These are phyloP conservation scores for Begonia masoniana DNA, from an alignment of 306 rosid genomes.

Conservation along the genomic window DNA sequence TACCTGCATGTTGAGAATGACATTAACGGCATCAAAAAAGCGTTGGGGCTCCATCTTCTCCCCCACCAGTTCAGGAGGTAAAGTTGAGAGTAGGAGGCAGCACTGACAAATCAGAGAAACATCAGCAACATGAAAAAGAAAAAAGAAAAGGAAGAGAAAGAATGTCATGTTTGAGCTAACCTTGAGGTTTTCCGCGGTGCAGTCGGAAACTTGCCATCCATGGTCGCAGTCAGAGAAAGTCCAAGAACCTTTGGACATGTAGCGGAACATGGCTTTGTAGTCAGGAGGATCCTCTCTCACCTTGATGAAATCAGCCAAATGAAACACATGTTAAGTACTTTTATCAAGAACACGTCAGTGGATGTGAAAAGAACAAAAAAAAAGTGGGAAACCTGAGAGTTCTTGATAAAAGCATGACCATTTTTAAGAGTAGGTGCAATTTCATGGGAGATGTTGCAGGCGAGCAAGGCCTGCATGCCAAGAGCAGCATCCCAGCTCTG, in stretches of 20 bases:
- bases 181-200: constrained; percentile 53
- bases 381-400: constrained; percentile 16
- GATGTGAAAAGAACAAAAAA: no score
- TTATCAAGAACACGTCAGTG: no score
- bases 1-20: constrained; percentile 43
- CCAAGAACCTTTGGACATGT: constrained; percentile 67
- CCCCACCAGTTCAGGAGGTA: constrained; percentile 46
- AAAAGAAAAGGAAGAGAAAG: background rate
- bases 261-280: constrained; percentile 45
- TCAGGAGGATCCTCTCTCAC: constrained; percentile 41
- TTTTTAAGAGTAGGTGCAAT: constrained; percentile 8
- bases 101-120: constrained; percentile 16
- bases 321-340: background rate
- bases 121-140: background rate
- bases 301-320: constrained; percentile 7
- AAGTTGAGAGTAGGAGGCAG: constrained; percentile 36
- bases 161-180: constrained; percentile 10
- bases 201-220: constrained; percentile 68
- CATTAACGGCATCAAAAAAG: constrained; percentile 37
- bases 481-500: constrained; percentile 22
- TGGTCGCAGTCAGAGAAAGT: constrained; percentile 62
- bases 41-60: constrained; percentile 40
- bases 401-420: constrained; percentile 17
- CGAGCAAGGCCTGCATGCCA: constrained; percentile 19
- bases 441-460: constrained; percentile 13